These are phyloP conservation scores for Cymbidium sinense DNA, from an alignment of 106 monocot genomes.

Conservation along the genomic window DNA sequence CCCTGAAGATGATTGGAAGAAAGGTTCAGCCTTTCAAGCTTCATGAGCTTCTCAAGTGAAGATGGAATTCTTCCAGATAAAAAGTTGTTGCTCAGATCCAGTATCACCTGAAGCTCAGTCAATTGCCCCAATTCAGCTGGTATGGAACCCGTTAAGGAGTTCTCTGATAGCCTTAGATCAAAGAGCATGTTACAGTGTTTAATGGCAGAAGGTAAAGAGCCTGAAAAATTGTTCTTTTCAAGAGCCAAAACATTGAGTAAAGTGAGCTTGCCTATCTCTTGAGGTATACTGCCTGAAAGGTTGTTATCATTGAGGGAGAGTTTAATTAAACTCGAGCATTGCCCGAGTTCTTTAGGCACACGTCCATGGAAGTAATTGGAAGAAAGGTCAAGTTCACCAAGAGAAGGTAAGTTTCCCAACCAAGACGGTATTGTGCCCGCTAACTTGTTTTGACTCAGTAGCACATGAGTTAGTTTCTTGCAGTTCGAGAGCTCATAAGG, in stretches of 20 bases:
- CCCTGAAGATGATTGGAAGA: slow-evolving; percentile 74
- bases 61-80: slow-evolving; percentile 70
- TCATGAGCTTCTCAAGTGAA: slow-evolving; percentile 59
- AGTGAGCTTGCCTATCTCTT: slow-evolving; percentile 62
- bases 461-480: slow-evolving; percentile 47
- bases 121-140: slow-evolving; percentile 59
- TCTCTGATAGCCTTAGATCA: slow-evolving; percentile 64
- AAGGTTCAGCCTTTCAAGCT: slow-evolving; percentile 76
- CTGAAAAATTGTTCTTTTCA: slow-evolving; percentile 63
- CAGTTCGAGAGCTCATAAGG: slow-evolving; percentile 58
- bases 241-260: slow-evolving; percentile 63
- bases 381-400: slow-evolving; percentile 84
- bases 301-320: slow-evolving; percentile 65
- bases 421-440: slow-evolving; percentile 54
- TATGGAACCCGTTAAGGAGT: slow-evolving; percentile 55
- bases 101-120: slow-evolving; percentile 67
- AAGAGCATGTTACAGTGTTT: slow-evolving; percentile 52
- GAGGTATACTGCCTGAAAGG: slow-evolving; percentile 69
- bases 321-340: slow-evolving; percentile 55
- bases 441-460: slow-evolving; percentile 52
- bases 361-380: slow-evolving; percentile 53
- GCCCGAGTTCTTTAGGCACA: slow-evolving; percentile 58
- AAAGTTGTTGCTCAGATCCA: slow-evolving; percentile 71
- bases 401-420: slow-evolving; percentile 48
- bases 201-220: slow-evolving; percentile 54